A percentile compares a stretch with the other conserved stretches of the same genome.
Evolutionary conservation across 2,329 filamentous ascomycete species (phyloP).

Genomic region (Sarocladium brachiariae): DNA sequence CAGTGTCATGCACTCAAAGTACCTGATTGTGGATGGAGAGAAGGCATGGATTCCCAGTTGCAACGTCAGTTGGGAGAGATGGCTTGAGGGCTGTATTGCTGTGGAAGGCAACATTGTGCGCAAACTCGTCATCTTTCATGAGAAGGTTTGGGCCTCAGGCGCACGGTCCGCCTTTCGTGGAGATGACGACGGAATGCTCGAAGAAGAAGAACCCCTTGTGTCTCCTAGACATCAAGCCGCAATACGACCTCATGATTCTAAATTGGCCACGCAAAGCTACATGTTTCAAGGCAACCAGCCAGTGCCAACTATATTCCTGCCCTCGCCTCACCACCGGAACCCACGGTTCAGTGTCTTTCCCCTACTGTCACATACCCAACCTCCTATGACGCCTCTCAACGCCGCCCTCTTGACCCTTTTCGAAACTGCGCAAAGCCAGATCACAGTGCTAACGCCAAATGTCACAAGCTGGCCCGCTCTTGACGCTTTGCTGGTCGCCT

Average conservation of each 20-base stretch:
- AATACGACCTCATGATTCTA: constrained; percentile 7
- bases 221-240: not conserved
- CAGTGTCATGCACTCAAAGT: constrained; percentile 86
- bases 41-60: constrained; percentile 68
- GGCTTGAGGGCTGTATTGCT: constrained; percentile 73
- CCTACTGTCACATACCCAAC: constrained; percentile 40
- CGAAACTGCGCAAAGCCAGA: constrained; percentile 45
- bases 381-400: constrained; percentile 63
- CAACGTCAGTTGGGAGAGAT: constrained; percentile 82
- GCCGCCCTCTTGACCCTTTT: constrained; percentile 56
- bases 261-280: constrained; percentile 24
- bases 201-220: not conserved
- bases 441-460: constrained; percentile 73
- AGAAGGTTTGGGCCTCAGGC: constrained; percentile 53
- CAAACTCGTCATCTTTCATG: constrained; percentile 61
- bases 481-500: constrained; percentile 50
- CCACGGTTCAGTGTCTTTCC: constrained; percentile 55
- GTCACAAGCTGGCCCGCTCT: constrained; percentile 62
- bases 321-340: constrained; percentile 66
- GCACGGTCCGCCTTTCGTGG: not conserved
- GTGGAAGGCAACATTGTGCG: constrained; percentile 55
- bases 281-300: constrained; percentile 17
- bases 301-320: constrained; percentile 58
- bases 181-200: not conserved
- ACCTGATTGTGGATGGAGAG: constrained; percentile 63